These are phyloP conservation scores for Botryobasidium botryosum DNA, from an alignment of 768 basidiomycete genomes.

Conservation along the genomic window DNA sequence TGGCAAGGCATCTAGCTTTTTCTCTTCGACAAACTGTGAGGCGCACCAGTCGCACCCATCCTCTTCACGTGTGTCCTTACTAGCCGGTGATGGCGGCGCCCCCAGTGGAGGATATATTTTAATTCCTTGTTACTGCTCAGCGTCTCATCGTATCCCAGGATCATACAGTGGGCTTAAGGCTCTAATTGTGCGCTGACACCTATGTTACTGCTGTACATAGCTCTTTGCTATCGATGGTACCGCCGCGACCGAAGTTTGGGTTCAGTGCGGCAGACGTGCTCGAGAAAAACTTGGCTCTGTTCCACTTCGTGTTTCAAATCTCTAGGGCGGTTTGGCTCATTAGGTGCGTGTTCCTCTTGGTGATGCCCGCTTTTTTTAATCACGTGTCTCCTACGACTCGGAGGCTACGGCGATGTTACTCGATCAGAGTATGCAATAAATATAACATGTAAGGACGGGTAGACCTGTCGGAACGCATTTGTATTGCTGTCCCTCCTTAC, in stretches of 20 bases:
- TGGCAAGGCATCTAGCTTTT: too few species aligned
- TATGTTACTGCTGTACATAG: constrained; percentile 1
- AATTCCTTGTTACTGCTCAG: constrained; percentile 13
- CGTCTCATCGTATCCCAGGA: not conserved
- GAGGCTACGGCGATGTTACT: too few species aligned
- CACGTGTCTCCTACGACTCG: not conserved
- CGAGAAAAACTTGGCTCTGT: not conserved
- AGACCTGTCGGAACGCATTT: too few species aligned
- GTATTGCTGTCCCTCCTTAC: too few species aligned
- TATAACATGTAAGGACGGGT: too few species aligned
- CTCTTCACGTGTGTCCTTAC: constrained; percentile 15
- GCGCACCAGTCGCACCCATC: constrained; percentile 14
- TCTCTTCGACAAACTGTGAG: constrained; percentile 16
- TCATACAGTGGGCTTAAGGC: not conserved
- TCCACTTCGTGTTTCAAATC: not conserved
- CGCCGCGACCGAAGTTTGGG: constrained; percentile 16
- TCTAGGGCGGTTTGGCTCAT: not conserved
- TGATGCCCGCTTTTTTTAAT: constrained; percentile 14
- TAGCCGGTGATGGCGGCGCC: constrained; percentile 16
- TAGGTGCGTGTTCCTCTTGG: constrained; percentile 14
- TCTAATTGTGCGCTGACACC: not conserved
- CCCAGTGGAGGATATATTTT: constrained; percentile 17
- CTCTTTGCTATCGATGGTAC: constrained; percentile 13
- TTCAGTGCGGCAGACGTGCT: constrained; percentile 13
- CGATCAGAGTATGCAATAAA: constrained; percentile 1